Conservation (phyloP, 257 asterid genomes). For the Datura wrightii region DNA sequence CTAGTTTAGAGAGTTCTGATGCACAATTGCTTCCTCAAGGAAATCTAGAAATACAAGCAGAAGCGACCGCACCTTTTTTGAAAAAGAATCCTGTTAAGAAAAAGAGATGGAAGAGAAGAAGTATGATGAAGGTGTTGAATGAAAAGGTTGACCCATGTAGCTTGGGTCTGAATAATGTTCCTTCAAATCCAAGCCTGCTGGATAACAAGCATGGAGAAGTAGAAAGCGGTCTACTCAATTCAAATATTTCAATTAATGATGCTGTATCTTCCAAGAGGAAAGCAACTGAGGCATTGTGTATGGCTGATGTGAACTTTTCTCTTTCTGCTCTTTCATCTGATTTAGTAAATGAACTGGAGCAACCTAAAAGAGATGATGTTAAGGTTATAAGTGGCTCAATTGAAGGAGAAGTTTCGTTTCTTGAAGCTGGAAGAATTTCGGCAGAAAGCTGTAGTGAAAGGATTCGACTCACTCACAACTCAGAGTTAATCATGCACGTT, state of each 20-base stretch:
- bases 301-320: not conserved
- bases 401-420: not conserved
- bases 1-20: conserved; percentile 27
- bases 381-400: conserved; percentile 33
- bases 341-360: conserved; percentile 24
- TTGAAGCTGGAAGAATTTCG: conserved; percentile 35
- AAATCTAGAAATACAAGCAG: conserved; percentile 38
- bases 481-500: conserved; percentile 34
- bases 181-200: conserved; percentile 42
- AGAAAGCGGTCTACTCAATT: conserved; percentile 23
- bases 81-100: conserved; percentile 36
- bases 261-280: conserved; percentile 36
- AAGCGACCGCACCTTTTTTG: conserved; percentile 31
- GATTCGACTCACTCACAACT: conserved; percentile 28
- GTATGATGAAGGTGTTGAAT: conserved; percentile 27
- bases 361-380: conserved; percentile 25
- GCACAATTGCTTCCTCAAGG: not conserved
- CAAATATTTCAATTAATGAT: conserved; percentile 34
- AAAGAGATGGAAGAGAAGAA: conserved; percentile 30
- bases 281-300: conserved; percentile 27
- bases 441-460: conserved; percentile 38
- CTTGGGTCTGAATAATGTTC: conserved; percentile 35
- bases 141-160: conserved; percentile 31
- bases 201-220: conserved; percentile 38
- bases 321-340: conserved; percentile 15